Base-by-base conservation (phyloP, 2,329 filamentous ascomycete genomes). In the Grosmannia huntii region DNA sequence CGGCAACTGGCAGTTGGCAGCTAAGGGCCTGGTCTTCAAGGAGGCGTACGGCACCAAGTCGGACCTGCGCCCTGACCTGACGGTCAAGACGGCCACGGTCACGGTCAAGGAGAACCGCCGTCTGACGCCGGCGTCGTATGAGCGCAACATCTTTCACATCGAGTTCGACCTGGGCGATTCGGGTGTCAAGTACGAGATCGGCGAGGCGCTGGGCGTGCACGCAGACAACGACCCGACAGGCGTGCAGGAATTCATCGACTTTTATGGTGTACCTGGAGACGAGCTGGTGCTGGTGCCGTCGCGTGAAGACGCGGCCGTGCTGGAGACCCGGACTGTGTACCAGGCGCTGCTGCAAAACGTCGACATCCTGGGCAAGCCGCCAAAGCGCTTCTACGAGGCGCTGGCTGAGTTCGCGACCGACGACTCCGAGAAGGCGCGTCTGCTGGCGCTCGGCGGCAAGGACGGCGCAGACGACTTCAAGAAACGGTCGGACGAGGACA, bases 111-210 rank as follows among this genome's bases (percentile, higher is more conserved):
- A 97, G 77, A 96, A 95, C 75, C 89, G 94, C 62, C 85, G 94
- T 63, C 81, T 99, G 58, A 99, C 94, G 0, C 94, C 94, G 3
- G 67, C 73, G 27, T 87, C 85, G 36, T 99, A 99, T 69, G 91
- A 97, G 72, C 90, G 94, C 66, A 96, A 99, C 79, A 97, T 99
- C 73, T 99, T 99, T 86, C 94, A 99, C 76, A 97, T 99, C 62
- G 94, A 99, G 74, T 99, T 99, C 67, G 94, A 97, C 68, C 83
- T 99, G 27, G 92, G 92, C 61, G 75, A 86, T 67, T 95, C 92
- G 38, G 92, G 91, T 46, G 83, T 99, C 63, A 96, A 83, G 49
- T 99, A 99, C 75, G 89, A 95, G 69, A 97, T 99, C 67, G 94
- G 94, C 59, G 94, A 99, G 75, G 94, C 94, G 53, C 85, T 99